These are phyloP conservation scores for Persicaria tinctoria DNA, from an alignment of 148 eudicot species.

Conservation along the genomic window DNA sequence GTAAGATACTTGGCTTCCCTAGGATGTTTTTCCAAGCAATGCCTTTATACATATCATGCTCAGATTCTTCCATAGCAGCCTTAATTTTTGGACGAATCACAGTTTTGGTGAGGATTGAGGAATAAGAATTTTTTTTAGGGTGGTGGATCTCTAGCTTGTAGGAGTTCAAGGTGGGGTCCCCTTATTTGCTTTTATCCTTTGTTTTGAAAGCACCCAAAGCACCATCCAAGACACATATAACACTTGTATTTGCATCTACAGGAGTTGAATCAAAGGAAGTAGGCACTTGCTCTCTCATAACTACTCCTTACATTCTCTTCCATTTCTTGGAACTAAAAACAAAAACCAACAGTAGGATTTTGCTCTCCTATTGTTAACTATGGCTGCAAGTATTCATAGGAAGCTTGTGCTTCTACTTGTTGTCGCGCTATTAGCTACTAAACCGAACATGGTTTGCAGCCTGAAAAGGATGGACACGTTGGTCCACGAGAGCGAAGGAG, in stretches of 20 bases:
- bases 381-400: background rate
- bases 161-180: constrained; percentile 8
- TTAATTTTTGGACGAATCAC: constrained; percentile 14
- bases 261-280: constrained; percentile 11
- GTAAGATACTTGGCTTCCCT: constrained; percentile 15
- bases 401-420: constrained; percentile 1
- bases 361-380: background rate
- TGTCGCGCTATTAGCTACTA: background rate
- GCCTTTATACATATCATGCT: constrained; percentile 13
- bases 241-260: constrained; percentile 6
- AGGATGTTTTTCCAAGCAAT: constrained; percentile 11
- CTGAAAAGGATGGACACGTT: constrained; percentile 6
- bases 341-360: background rate
- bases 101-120: constrained; percentile 8
- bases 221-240: background rate
- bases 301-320: constrained; percentile 2
- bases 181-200: background rate
- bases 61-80: constrained; percentile 15
- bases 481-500: background rate
- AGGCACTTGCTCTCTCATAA: background rate
- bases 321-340: background rate
- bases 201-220: constrained; percentile 8
- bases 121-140: constrained; percentile 8
- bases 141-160: background rate
- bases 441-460: constrained; percentile 6